A percentile compares a stretch with the other conserved stretches of the same genome.
phyloP scores from a whole-genome alignment of 1,139 yeast genomes.

The Debaryomyces coudertii region DNA sequence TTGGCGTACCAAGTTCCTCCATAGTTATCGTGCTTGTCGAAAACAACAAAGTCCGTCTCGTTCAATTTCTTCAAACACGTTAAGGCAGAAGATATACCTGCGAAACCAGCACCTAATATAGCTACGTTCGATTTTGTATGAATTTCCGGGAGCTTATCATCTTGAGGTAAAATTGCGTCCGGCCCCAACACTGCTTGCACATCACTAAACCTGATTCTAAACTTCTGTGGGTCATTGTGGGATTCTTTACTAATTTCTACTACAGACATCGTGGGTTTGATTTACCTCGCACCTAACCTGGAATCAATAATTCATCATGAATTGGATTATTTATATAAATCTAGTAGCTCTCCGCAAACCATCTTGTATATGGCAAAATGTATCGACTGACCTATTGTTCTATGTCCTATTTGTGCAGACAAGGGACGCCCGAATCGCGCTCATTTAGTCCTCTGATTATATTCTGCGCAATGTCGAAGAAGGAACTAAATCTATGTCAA shows the following conservation, averaged over 20 bases:
- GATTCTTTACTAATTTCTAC: conserved; percentile 30
- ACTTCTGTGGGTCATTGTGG: conserved; percentile 36
- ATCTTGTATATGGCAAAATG: no score
- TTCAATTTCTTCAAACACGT: conserved; percentile 33
- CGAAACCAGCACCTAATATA: conserved; percentile 54
- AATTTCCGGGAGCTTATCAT: conserved; percentile 25
- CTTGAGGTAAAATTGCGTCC: conserved; percentile 18
- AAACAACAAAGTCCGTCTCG: conserved; percentile 39
- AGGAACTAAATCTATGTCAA: no score
- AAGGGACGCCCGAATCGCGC: no score
- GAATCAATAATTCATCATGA: no score
- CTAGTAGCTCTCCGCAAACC: background rate
- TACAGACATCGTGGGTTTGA: conserved; percentile 10
- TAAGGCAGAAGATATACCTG: conserved; percentile 43
- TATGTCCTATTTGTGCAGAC: no score
- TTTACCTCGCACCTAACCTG: no score
- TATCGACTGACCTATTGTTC: no score
- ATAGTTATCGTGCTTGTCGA: conserved; percentile 47
- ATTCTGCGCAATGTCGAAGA: no score
- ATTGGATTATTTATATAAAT: no score
- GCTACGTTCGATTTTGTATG: conserved; percentile 34
- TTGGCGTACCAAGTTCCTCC: conserved; percentile 64
- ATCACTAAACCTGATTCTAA: conserved; percentile 33
- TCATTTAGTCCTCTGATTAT: no score
- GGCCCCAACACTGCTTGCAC: conserved; percentile 33